These are phyloP conservation scores for Apiotrichum gracile DNA, from an alignment of 1,284 basidiomycete species.

Conservation along the genomic window DNA sequence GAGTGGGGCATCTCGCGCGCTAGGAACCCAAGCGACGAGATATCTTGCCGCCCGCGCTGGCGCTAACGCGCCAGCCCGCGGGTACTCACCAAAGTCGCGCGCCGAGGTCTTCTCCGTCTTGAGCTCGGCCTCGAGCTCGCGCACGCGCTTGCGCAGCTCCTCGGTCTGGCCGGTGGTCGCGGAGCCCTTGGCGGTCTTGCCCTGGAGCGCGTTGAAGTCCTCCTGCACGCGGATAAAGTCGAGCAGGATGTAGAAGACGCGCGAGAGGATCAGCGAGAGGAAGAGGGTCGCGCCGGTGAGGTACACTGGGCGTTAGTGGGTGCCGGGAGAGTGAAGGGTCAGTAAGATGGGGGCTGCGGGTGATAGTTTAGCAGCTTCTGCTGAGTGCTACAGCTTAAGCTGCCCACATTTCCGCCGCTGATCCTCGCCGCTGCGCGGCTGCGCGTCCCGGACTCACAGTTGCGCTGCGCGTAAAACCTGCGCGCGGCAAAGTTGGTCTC, in stretches of 20 bases:
- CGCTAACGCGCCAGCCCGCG: too few species aligned
- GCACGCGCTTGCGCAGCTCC: slow-evolving; percentile 59
- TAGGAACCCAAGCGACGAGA: too few species aligned
- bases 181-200: slow-evolving; percentile 52
- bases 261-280: slow-evolving; percentile 85
- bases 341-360: background rate
- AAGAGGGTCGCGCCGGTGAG: slow-evolving; percentile 89
- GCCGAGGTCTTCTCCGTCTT: slow-evolving; percentile 52
- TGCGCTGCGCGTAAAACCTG: slow-evolving; percentile 77
- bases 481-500: slow-evolving; percentile 76
- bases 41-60: too few species aligned
- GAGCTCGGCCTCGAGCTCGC: slow-evolving; percentile 60
- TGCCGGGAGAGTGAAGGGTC: background rate
- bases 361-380: background rate
- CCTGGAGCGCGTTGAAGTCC: slow-evolving; percentile 74
- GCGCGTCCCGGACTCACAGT: slow-evolving; percentile 46
- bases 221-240: slow-evolving; percentile 88
- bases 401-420: too few species aligned
- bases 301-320: slow-evolving; percentile 57
- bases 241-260: slow-evolving; percentile 84
- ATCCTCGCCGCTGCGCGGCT: too few species aligned
- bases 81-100: slow-evolving; percentile 63
- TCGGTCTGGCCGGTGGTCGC: slow-evolving; percentile 40
- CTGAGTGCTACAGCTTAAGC: too few species aligned
- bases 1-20: too few species aligned